Evolutionary conservation across 306 rosid genomes (phyloP), one percentile per base, ranked within the genome.

Genomic region (Elaeagnus macrophylla): DNA sequence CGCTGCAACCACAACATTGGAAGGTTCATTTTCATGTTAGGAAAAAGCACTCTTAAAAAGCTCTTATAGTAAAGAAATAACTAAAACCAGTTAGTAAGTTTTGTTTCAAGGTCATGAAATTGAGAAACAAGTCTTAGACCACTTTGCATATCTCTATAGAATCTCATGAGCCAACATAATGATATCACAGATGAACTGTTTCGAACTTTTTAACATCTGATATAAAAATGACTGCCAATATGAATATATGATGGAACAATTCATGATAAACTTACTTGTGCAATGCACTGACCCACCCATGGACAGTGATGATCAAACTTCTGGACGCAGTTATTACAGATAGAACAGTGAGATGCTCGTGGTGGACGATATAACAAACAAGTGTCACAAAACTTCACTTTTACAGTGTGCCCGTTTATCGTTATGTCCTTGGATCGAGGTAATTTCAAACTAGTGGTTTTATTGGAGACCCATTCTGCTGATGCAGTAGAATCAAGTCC

Each of bases 201-300:
- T n/a, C n/a, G n/a, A n/a, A n/a, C n/a, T n/a, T n/a, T n/a, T n/a
- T n/a, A n/a, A n/a, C n/a, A n/a, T n/a, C n/a, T n/a, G n/a, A n/a
- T n/a, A n/a, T n/a, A n/a, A n/a, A n/a, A n/a, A n/a, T n/a, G n/a
- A n/a, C n/a, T n/a, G n/a, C n/a, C n/a, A n/a, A n/a, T n/a, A n/a
- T n/a, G n/a, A n/a, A n/a, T n/a, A n/a, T n/a, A n/a, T n/a, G n/a
- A n/a, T n/a, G n/a, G n/a, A n/a, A n/a, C n/a, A n/a, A n/a, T n/a
- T n/a, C n/a, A n/a, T n/a, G n/a, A n/a, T n/a, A n/a, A n/a, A 74
- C 88, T 82, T 72, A 90, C 97, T 56, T 68, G 53, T 67, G 86
- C 97, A 77, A 90, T 86, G 56, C 97, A 90, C 65, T 90, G 95
- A 59, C 97, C 97, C 61, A 90, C 95, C 97, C 97, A 86, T 13